Evolutionary conservation across 139 green algal genomes (phyloP), one percentile per base, ranked within the genome.

Genomic region (Coccomyxa sp.): DNA sequence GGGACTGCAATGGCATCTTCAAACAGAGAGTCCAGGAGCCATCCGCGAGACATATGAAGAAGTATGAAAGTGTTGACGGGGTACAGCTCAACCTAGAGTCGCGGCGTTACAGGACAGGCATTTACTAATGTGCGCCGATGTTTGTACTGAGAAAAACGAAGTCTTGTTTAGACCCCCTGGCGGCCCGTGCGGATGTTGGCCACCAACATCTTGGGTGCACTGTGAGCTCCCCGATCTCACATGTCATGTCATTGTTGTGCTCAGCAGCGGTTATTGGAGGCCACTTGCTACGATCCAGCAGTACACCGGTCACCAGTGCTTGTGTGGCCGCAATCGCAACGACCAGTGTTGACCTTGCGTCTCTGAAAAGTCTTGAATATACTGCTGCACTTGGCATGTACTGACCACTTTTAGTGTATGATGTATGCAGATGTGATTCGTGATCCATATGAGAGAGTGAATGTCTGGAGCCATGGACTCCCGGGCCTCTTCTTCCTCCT

Each of bases 361-460:
- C 21, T 18, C 27, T n/a, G 76, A 16, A 31, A n/a, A 80, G 25
- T 30, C 31, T 51, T 51, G 38, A 60, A 59, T 16, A 13, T 66
- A 14, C 15, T 60, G 66, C 21, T 66, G 4, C 15, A 31, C 21
- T 80, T 15, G 16, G 32, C 15, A 66, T n/a, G 16, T 71, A 23
- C 0, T 68, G 32, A 71, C 38, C 67, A 68, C 9, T n/a, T 18
- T 30, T 57, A n/a, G 51, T 63, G 10, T 78, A 17, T 30, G 0
- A 21, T 59, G 38, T 74, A 31, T 58, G 32, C 89, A 94, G 89
- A 90, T 74, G 86, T 87, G 13, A 87, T 96, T 16, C 87, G 90
- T 71, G 94, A 98, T 80, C 88, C 91, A 0, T 98, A 98, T 74
- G 94, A 98, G 81, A 86, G 93, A 17, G 88, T 98, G 30, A 97